A percentile compares a stretch with the other conserved stretches of the same genome.
Evolutionary conservation across 139 green algal genomes (phyloP).

Genomic region (Tetradesmus obliquus): DNA sequence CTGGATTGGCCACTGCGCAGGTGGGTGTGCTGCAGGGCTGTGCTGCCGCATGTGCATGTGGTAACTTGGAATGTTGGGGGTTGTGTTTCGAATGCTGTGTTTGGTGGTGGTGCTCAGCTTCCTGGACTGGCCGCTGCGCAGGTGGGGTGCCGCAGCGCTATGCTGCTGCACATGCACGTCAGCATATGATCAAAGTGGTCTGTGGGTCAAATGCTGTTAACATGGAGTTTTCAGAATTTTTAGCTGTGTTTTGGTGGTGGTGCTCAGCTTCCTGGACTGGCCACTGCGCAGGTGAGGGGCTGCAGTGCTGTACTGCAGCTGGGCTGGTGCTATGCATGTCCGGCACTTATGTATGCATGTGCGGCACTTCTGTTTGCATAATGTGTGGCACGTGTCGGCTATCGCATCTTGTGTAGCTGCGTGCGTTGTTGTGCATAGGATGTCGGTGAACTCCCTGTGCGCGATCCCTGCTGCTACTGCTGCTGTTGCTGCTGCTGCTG

Average conservation of each 20-base stretch:
- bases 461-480: neutral
- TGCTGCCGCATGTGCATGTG: too few species aligned
- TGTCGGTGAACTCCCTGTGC: neutral
- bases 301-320: neutral
- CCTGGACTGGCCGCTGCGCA: constrained; percentile 69
- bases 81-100: too few species aligned
- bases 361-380: too few species aligned
- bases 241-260: neutral
- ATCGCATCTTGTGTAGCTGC: neutral
- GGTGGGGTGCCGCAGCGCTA: constrained; percentile 38
- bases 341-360: too few species aligned
- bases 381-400: too few species aligned
- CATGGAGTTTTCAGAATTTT: too few species aligned
- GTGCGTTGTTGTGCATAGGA: neutral
- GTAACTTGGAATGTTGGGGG: too few species aligned
- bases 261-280: constrained; percentile 67
- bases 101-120: constrained; percentile 34
- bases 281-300: constrained; percentile 63
- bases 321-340: too few species aligned
- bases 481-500: neutral
- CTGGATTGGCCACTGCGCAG: constrained; percentile 69
- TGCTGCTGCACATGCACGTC: too few species aligned
- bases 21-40: constrained; percentile 37
- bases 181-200: too few species aligned
- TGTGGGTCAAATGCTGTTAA: too few species aligned